Evolutionary conservation across 306 rosid species (phyloP).

Genomic region (Neltuma alba): DNA sequence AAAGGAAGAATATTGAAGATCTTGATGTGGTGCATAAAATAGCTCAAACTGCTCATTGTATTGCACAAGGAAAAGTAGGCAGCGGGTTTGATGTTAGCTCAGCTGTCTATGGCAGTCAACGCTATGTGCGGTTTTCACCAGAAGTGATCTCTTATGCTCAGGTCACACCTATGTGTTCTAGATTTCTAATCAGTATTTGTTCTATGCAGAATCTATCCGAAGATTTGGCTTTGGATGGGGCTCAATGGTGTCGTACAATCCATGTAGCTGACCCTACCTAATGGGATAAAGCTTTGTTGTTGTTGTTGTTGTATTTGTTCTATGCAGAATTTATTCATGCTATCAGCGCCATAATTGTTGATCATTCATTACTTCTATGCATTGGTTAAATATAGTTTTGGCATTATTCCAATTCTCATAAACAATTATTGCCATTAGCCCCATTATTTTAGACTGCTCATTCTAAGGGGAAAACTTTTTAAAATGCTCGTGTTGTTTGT

Average conservation of each 20-base stretch:
- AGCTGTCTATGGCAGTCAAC: slow-evolving; percentile 99
- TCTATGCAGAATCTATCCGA: too few species aligned
- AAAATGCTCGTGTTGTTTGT: background rate
- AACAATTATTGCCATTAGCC: background rate
- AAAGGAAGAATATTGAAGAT: slow-evolving; percentile 51
- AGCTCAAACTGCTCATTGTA: slow-evolving; percentile 96
- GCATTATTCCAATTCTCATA: background rate
- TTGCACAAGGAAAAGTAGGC: slow-evolving; percentile 98
- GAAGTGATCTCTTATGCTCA: slow-evolving; percentile 87
- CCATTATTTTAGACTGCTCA: background rate
- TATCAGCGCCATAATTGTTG: slow-evolving; percentile 15
- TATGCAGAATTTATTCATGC: slow-evolving; percentile 15
- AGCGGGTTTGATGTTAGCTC: slow-evolving; percentile 99
- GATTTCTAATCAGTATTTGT: slow-evolving; percentile 17
- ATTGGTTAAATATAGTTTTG: background rate
- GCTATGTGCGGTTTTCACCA: slow-evolving; percentile 96
- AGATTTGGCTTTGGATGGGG: too few species aligned
- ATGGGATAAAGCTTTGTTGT: too few species aligned
- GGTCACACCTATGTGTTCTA: slow-evolving; percentile 40
- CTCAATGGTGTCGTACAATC: too few species aligned
- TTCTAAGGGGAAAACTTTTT: background rate
- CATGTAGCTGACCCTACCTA: too few species aligned
- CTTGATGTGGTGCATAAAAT: slow-evolving; percentile 84
- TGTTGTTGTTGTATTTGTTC: slow-evolving; percentile 24
- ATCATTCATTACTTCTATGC: slow-evolving; percentile 14